These are phyloP conservation scores for Staphylotrichum tortipilum DNA, from an alignment of 495 filamentous ascomycete genomes.

Conservation along the genomic window DNA sequence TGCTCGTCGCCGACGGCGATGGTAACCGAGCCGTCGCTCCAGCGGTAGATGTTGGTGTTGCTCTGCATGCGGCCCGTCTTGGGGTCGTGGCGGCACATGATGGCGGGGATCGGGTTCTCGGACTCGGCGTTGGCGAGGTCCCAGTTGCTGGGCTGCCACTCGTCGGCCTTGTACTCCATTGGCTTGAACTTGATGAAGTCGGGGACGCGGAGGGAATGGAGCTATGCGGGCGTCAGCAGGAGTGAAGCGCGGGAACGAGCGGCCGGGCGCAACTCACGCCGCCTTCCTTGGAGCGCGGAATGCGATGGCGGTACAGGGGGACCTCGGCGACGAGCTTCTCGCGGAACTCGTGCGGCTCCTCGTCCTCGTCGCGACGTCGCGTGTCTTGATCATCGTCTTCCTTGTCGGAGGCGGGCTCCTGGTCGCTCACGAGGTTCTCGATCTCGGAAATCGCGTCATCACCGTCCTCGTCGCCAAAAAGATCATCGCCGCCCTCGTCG, in stretches of 20 bases:
- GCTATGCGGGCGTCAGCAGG: conserved; percentile 33
- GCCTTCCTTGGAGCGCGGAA: conserved; percentile 64
- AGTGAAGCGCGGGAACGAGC: background rate
- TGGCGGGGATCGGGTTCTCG: conserved; percentile 30
- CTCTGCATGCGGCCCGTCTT: conserved; percentile 52
- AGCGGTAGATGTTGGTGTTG: conserved; percentile 67
- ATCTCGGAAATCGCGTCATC: conserved; percentile 23
- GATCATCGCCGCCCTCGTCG: conserved; percentile 50
- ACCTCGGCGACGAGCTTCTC: conserved; percentile 50
- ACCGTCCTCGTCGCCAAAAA: conserved; percentile 52
- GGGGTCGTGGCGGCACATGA: conserved; percentile 34
- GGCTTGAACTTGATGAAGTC: conserved; percentile 71
- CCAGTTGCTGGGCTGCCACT: conserved; percentile 47
- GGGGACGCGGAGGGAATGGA: conserved; percentile 72
- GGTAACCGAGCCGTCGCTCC: conserved; percentile 80
- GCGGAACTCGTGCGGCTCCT: conserved; percentile 35
- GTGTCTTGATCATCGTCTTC: conserved; percentile 42
- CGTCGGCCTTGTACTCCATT: conserved; percentile 60
- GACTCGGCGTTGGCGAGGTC: conserved; percentile 36
- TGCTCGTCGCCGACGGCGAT: conserved; percentile 65
- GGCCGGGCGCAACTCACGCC: conserved; percentile 33
- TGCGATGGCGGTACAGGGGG: conserved; percentile 52
- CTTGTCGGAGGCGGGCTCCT: conserved; percentile 73
- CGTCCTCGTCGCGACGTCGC: conserved; percentile 35
- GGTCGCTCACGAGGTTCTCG: conserved; percentile 47